Conservation (phyloP, 352 stramenopile genomes). For the Phytopythium sindhum region DNA sequence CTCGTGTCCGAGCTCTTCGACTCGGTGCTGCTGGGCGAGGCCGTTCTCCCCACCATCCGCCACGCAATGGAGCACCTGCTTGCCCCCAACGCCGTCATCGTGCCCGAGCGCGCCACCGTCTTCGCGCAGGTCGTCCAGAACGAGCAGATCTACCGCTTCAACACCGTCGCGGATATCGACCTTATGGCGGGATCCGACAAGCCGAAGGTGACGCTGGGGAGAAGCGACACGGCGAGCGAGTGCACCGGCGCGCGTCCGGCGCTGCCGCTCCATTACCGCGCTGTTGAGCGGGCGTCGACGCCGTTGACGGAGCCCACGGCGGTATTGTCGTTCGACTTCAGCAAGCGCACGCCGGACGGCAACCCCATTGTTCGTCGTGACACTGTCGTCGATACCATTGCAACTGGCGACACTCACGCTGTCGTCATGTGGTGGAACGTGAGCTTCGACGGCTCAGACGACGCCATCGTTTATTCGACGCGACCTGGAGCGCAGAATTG, state of each 20-base stretch:
- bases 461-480: conserved; percentile 66
- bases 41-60: conserved; percentile 79
- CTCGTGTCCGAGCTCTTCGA: conserved; percentile 93
- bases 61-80: conserved; percentile 75
- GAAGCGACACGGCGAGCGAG: conserved; percentile 49
- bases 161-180: conserved; percentile 34
- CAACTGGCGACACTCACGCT: conserved; percentile 44
- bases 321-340: conserved; percentile 73
- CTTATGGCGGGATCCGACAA: background rate
- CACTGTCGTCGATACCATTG: conserved; percentile 30
- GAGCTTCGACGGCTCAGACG: conserved; percentile 41
- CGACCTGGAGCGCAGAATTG: conserved; percentile 62
- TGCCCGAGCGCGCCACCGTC: conserved; percentile 64
- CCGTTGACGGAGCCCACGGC: conserved; percentile 35
- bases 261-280: conserved; percentile 61
- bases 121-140: conserved; percentile 73
- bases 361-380: conserved; percentile 25
- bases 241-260: conserved; percentile 64
- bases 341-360: conserved; percentile 17
- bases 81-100: conserved; percentile 46
- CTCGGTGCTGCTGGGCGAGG: conserved; percentile 88
- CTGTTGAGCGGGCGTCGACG: conserved; percentile 31
- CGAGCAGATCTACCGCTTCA: conserved; percentile 64
- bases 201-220: conserved; percentile 31
- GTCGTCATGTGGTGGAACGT: conserved; percentile 84